These are phyloP conservation scores for Themeda triandra DNA, from an alignment of 176 grass and related monocot genomes.

Conservation along the genomic window DNA sequence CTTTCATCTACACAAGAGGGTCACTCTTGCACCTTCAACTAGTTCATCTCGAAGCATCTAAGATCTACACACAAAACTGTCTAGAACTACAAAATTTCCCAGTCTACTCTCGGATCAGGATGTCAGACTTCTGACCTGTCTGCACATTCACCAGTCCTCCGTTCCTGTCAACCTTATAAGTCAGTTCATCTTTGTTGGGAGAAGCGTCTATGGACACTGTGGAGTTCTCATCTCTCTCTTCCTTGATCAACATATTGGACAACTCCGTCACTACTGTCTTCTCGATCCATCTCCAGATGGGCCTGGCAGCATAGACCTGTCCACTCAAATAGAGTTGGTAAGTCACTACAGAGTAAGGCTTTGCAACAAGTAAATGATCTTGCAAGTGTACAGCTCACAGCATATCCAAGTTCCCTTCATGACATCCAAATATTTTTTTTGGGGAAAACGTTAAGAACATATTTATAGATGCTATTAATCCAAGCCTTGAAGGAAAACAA, in stretches of 20 bases:
- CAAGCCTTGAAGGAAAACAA: too few relatives aligned
- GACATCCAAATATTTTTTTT: too few relatives aligned
- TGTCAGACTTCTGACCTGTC: slow-evolving; percentile 68
- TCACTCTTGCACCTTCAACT: not conserved
- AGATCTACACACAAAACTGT: not conserved
- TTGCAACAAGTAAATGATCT: too few relatives aligned
- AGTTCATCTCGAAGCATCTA: not conserved
- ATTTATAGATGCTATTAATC: too few relatives aligned
- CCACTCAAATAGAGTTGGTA: too few relatives aligned
- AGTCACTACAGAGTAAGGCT: too few relatives aligned
- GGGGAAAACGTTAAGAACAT: too few relatives aligned
- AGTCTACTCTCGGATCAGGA: slow-evolving; percentile 58
- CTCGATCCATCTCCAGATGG: slow-evolving; percentile 87
- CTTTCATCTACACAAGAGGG: not conserved
- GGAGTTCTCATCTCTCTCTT: slow-evolving; percentile 84
- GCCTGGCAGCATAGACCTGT: slow-evolving; percentile 60
- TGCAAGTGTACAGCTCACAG: too few relatives aligned
- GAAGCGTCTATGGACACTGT: slow-evolving; percentile 68
- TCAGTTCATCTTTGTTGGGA: slow-evolving; percentile 47
- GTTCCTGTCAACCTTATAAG: slow-evolving; percentile 55
- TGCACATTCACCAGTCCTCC: slow-evolving; percentile 65
- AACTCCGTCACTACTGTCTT: slow-evolving; percentile 78
- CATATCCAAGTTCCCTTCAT: too few relatives aligned
- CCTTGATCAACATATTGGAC: slow-evolving; percentile 86
- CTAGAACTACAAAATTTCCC: not conserved